Evolutionary conservation across 441 rosid genomes (phyloP).

Genomic region (Sinapis alba): DNA sequence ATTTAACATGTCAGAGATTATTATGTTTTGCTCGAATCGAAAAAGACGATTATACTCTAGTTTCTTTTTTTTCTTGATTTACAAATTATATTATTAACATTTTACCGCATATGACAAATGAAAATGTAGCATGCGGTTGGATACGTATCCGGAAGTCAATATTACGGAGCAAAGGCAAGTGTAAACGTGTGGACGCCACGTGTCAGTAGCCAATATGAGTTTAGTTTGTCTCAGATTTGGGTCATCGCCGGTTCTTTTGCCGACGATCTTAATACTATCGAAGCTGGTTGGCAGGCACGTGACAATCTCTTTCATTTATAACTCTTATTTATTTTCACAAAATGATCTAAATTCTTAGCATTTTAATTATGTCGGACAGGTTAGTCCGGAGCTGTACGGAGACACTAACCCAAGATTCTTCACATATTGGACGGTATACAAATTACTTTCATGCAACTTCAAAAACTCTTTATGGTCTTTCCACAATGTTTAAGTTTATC

Average conservation of each 20-base stretch:
- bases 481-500: not conserved
- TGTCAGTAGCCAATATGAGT: constrained; percentile 80
- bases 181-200: constrained; percentile 91
- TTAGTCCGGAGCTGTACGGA: constrained; percentile 43
- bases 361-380: constrained; percentile 7
- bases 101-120: not conserved
- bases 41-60: constrained; percentile 42
- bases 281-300: constrained; percentile 99
- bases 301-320: not conserved
- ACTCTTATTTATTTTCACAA: not conserved
- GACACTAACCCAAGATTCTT: constrained; percentile 41
- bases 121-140: constrained; percentile 87
- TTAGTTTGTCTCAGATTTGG: constrained; percentile 97
- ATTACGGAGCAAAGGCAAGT: constrained; percentile 94
- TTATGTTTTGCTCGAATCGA: constrained; percentile 50
- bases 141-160: constrained; percentile 80
- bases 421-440: constrained; percentile 43
- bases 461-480: not conserved
- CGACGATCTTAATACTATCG: constrained; percentile 93
- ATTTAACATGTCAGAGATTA: constrained; percentile 59
- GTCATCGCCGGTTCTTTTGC: constrained; percentile 94
- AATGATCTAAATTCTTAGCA: not conserved
- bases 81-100: not conserved
- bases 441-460: not conserved
- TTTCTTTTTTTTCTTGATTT: not conserved